These are phyloP conservation scores for Aspergillus nanangensis DNA, from an alignment of 495 filamentous ascomycete genomes.

Conservation along the genomic window DNA sequence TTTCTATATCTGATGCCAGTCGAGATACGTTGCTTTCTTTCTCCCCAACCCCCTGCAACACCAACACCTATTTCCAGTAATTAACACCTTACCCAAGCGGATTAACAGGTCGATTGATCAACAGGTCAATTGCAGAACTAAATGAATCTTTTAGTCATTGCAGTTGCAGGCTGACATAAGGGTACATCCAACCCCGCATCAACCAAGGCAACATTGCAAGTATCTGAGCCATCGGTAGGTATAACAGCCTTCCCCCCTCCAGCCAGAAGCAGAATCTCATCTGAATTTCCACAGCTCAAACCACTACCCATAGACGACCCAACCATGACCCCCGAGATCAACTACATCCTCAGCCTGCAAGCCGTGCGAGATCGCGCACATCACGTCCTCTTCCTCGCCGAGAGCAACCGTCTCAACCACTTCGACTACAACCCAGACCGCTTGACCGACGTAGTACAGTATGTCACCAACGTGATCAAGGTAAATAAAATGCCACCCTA, in stretches of 20 bases:
- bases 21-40: no score
- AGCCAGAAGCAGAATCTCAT: background rate
- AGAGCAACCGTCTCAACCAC: slow-evolving; percentile 24
- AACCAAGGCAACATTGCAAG: no score
- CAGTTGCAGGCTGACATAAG: slow-evolving; percentile 3
- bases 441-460: slow-evolving; percentile 26
- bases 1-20: no score
- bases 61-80: no score
- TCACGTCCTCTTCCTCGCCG: slow-evolving; percentile 23
- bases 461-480: slow-evolving; percentile 28
- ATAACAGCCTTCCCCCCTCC: background rate
- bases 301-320: background rate
- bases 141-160: slow-evolving; percentile 8
- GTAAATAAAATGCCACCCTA: no score
- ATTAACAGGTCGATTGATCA: no score
- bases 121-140: no score
- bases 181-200: slow-evolving; percentile 6
- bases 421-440: slow-evolving; percentile 27
- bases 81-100: no score
- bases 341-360: slow-evolving; percentile 30
- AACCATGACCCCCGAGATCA: slow-evolving; percentile 20
- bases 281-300: background rate
- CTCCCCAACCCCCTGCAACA: no score
- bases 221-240: background rate
- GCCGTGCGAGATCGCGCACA: slow-evolving; percentile 32